Evolutionary conservation across 192 early-diverging fungal genomes (phyloP).

Genomic region (Rhizoclosmatium sp.): DNA sequence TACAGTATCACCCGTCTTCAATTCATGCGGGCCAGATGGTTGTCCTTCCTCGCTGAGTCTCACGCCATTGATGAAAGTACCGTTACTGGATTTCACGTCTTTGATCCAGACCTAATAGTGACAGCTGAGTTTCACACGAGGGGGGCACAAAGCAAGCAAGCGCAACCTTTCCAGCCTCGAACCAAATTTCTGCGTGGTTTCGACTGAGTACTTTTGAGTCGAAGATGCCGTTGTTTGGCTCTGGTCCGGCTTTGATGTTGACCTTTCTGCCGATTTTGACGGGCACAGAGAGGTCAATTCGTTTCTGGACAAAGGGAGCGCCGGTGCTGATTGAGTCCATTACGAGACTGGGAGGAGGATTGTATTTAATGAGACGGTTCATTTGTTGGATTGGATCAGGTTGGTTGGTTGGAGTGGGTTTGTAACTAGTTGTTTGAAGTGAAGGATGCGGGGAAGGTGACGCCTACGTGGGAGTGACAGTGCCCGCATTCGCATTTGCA

Average conservation of each 20-base stretch:
- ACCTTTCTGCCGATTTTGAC: conserved; percentile 79
- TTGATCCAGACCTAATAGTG: conserved; percentile 67
- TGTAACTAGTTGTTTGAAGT: too few relatives aligned
- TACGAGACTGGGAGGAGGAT: neutral
- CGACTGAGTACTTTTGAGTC: conserved; percentile 84
- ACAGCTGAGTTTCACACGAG: too few relatives aligned
- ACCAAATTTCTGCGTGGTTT: conserved; percentile 78
- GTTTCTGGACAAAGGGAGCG: conserved; percentile 33
- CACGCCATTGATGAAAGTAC: conserved; percentile 80
- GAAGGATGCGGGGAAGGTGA: too few relatives aligned
- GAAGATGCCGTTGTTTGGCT: conserved; percentile 77
- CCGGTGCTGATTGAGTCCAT: conserved; percentile 10
- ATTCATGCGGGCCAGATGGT: conserved; percentile 63
- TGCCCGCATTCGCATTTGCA: too few relatives aligned
- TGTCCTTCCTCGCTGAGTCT: conserved; percentile 72
- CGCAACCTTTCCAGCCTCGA: conserved; percentile 66
- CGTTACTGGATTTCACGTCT: conserved; percentile 81
- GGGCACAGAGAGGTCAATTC: conserved; percentile 61
- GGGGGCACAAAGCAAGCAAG: neutral
- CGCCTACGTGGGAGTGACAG: too few relatives aligned
- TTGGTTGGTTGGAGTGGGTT: too few relatives aligned
- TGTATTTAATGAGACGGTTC: neutral
- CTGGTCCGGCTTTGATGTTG: conserved; percentile 65
- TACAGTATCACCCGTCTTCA: conserved; percentile 67
- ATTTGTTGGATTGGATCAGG: too few relatives aligned